A percentile compares a stretch with the other conserved stretches of the same genome.
Conservation (phyloP, 345 rosid genomes). For the Eucalyptus lansdowneana region DNA sequence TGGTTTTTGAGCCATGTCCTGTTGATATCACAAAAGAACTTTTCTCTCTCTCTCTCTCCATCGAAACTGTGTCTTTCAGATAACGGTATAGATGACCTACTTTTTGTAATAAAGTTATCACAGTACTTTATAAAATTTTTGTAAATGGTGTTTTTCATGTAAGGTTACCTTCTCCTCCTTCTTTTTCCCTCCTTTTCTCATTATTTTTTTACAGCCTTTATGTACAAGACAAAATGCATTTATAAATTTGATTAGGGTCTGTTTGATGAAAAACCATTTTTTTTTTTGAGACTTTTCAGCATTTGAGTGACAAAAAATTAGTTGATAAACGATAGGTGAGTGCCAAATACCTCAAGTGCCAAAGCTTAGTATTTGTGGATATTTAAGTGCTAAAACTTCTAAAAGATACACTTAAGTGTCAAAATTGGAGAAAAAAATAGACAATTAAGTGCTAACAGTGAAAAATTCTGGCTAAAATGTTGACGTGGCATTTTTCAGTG, state of each 20-base stretch:
- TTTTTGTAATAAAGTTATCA: not conserved
- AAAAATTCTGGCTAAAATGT: no score
- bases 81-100: not conserved
- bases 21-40: not conserved
- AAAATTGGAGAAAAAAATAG: no score
- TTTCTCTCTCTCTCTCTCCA: not conserved
- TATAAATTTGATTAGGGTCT: not conserved
- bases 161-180: not conserved
- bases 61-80: not conserved
- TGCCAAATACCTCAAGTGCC: not conserved
- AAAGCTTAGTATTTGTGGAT: not conserved
- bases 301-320: not conserved
- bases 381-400: no score
- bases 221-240: not conserved
- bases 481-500: accelerated
- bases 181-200: not conserved
- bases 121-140: not conserved
- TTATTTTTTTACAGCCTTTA: not conserved
- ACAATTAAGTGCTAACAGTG: accelerated
- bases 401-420: accelerated
- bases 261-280: not conserved
- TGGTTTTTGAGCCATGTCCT: not conserved
- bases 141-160: not conserved
- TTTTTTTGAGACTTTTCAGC: not conserved
- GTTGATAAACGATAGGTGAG: not conserved